A percentile compares a stretch with the other conserved stretches of the same genome.
These are phyloP conservation scores for Malus hybrid DNA, from an alignment of 331 rosid species.

Conservation along the genomic window DNA sequence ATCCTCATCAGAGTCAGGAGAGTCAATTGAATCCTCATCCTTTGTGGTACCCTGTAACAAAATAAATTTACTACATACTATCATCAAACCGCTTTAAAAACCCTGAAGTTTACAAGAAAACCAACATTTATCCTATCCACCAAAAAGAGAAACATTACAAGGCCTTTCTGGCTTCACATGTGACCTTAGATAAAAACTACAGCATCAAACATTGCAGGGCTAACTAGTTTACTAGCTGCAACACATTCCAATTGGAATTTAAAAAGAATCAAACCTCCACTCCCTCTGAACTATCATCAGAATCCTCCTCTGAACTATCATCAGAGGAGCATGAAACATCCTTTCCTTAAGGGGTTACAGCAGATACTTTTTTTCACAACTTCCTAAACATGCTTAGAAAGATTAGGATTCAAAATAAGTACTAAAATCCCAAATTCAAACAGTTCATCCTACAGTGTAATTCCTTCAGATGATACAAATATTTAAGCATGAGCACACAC, in stretches of 20 bases:
- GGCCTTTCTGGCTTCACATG: neutral
- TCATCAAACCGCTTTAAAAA: neutral
- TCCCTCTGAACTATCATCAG: conserved; percentile 12
- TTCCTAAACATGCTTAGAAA: neutral
- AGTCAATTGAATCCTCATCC: too few species aligned
- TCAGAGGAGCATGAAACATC: conserved; percentile 1
- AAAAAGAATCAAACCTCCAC: neutral
- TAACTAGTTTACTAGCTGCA: neutral
- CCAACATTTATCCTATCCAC: neutral
- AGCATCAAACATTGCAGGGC: neutral
- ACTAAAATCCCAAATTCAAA: neutral
- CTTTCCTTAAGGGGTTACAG: neutral
- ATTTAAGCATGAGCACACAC: conserved; percentile 2
- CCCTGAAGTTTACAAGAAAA: neutral
- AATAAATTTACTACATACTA: neutral
- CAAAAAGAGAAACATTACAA: neutral
- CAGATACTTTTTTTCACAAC: neutral
- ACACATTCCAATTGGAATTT: neutral
- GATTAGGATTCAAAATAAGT: neutral
- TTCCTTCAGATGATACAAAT: neutral
- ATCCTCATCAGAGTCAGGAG: too few species aligned
- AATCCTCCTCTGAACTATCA: conserved; percentile 5
- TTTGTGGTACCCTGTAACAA: conserved; percentile 6
- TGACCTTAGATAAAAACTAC: neutral
- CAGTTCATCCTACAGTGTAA: neutral